phyloP scores from a whole-genome alignment of 495 filamentous ascomycete genomes.

The Stereocaulon alpinum region DNA sequence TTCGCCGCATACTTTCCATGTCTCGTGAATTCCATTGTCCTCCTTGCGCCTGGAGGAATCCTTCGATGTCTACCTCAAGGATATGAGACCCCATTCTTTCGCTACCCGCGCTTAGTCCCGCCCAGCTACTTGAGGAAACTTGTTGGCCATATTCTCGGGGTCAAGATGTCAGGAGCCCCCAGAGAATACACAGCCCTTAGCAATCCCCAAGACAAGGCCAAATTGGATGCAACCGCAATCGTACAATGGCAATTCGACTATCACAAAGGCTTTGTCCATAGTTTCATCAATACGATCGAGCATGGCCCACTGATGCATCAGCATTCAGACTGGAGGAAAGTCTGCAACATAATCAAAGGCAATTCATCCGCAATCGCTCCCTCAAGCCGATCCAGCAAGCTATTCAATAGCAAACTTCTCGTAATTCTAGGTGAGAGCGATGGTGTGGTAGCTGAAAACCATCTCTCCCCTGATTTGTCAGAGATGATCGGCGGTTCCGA shows the following conservation, averaged over 20 bases:
- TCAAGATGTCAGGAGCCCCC: too few relatives aligned
- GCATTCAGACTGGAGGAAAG: conserved; percentile 37
- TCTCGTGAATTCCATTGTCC: conserved; percentile 11
- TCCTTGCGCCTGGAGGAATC: conserved; percentile 16
- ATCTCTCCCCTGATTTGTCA: conserved; percentile 35
- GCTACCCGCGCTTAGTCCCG: conserved; percentile 14
- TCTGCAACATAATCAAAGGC: conserved; percentile 29
- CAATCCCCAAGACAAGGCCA: not conserved
- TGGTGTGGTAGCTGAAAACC: conserved; percentile 36
- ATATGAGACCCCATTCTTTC: conserved; percentile 19
- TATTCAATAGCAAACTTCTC: conserved; percentile 31
- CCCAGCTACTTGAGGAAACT: conserved; percentile 6
- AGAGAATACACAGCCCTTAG: too few relatives aligned
- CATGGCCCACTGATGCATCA: conserved; percentile 46
- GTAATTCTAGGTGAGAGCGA: conserved; percentile 41
- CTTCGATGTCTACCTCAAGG: conserved; percentile 17
- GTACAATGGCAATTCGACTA: conserved; percentile 45
- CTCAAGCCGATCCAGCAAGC: not conserved
- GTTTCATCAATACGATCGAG: conserved; percentile 46
- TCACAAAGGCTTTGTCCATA: conserved; percentile 44
- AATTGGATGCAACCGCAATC: conserved; percentile 30
- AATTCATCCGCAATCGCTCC: not conserved
- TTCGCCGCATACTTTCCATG: too few relatives aligned
- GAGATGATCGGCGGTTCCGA: conserved; percentile 33
- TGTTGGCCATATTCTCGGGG: conserved; percentile 7